These are phyloP conservation scores for Hygrocybe coccinea DNA, from an alignment of 768 basidiomycete species.

Conservation along the genomic window DNA sequence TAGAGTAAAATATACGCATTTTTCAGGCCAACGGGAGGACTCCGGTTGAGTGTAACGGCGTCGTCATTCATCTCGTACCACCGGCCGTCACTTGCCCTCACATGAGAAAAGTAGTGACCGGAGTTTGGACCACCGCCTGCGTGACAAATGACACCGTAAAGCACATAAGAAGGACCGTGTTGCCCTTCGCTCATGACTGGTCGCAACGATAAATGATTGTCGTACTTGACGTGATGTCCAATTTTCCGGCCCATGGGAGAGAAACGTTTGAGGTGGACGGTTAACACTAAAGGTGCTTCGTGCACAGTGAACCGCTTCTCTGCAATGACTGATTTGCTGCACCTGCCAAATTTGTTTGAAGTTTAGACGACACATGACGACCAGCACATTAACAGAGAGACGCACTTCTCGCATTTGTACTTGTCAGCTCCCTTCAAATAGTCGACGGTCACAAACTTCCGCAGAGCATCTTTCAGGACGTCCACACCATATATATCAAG, in stretches of 20 bases:
- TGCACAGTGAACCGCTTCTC: slow-evolving; percentile 87
- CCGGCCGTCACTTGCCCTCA: slow-evolving; percentile 59
- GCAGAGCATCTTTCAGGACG: slow-evolving; percentile 65
- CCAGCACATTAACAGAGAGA: slow-evolving; percentile 18
- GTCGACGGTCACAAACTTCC: slow-evolving; percentile 79
- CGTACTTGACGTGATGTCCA: slow-evolving; percentile 70
- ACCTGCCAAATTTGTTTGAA: slow-evolving; percentile 44
- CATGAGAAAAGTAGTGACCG: slow-evolving; percentile 89
- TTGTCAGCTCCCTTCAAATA: slow-evolving; percentile 85
- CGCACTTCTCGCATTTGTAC: slow-evolving; percentile 98
- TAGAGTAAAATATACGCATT: slow-evolving; percentile 95
- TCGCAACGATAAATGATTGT: slow-evolving; percentile 64
- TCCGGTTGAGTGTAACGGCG: slow-evolving; percentile 42
- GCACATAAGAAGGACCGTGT: slow-evolving; percentile 71
- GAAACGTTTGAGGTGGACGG: slow-evolving; percentile 94
- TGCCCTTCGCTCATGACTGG: slow-evolving; percentile 81
- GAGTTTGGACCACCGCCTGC: slow-evolving; percentile 90
- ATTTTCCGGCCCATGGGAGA: slow-evolving; percentile 87
- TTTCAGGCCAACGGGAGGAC: slow-evolving; percentile 55
- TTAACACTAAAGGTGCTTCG: slow-evolving; percentile 81
- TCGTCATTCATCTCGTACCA: slow-evolving; percentile 99
- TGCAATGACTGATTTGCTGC: slow-evolving; percentile 86
- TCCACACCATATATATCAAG: slow-evolving; percentile 72
- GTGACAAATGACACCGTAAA: slow-evolving; percentile 92
- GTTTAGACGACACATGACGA: not conserved